A percentile compares a stretch with the other conserved stretches of the same genome.
Conservation (phyloP, 2,329 filamentous ascomycete genomes). For the Fusarium ambrosium region DNA sequence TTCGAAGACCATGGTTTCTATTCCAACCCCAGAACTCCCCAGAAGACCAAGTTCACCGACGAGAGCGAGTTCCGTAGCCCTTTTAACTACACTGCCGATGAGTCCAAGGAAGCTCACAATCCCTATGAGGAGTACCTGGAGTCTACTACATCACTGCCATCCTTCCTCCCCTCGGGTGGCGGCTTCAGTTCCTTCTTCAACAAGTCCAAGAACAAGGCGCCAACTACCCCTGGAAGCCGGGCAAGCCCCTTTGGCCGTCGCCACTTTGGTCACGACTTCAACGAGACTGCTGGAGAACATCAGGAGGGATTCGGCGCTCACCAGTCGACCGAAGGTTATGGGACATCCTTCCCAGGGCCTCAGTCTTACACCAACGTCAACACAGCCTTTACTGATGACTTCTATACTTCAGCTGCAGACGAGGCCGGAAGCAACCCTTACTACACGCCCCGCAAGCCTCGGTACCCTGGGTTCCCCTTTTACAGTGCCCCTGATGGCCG, state of each 20-base stretch:
- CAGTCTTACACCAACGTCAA: constrained; percentile 16
- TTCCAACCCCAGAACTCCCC: constrained; percentile 5
- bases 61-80: constrained; percentile 4
- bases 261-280: constrained; percentile 23
- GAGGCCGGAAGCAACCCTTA: constrained; percentile 51
- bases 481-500: constrained; percentile 14
- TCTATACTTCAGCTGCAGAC: constrained; percentile 14
- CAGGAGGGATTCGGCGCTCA: constrained; percentile 45
- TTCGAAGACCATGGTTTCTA: constrained; percentile 25
- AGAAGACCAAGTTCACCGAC: not conserved
- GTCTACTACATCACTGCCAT: constrained; percentile 29
- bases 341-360: constrained; percentile 28
- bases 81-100: constrained; percentile 4
- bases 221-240: constrained; percentile 5
- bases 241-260: constrained; percentile 1
- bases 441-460: constrained; percentile 47
- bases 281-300: constrained; percentile 42
- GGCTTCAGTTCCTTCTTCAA: constrained; percentile 44
- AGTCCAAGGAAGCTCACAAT: not conserved
- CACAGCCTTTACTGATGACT: constrained; percentile 32
- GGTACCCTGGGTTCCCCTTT: constrained; percentile 23
- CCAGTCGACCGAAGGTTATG: constrained; percentile 30
- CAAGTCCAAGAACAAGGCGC: constrained; percentile 27
- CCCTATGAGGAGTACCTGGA: constrained; percentile 16
- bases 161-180: constrained; percentile 30